Conservation (phyloP, 371 early-diverging fungal species). For the Blastocladiella emersonii region DNA sequence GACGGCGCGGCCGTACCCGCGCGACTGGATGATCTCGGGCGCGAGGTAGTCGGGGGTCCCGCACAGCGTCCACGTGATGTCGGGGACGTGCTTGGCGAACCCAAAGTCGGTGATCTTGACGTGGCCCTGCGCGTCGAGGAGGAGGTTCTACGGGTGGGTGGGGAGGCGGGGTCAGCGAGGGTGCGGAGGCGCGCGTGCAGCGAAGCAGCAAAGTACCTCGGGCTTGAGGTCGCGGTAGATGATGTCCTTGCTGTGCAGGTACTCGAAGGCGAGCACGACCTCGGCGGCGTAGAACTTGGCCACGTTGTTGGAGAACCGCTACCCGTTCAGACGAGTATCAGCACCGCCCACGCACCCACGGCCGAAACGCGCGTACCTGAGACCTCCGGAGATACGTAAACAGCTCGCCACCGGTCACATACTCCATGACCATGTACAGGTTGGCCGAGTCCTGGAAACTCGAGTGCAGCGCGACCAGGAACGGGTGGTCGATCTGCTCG, state of each 20-base stretch:
- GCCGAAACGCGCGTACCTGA: constrained; percentile 29
- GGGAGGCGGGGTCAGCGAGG: background rate
- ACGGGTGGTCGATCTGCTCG: constrained; percentile 71
- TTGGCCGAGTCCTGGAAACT: constrained; percentile 83
- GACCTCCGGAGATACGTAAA: constrained; percentile 87
- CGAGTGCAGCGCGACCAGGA: constrained; percentile 77
- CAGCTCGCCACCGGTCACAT: constrained; percentile 90
- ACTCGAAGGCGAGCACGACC: constrained; percentile 54
- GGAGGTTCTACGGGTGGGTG: constrained; percentile 34
- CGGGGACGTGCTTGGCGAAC: constrained; percentile 64
- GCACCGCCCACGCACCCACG: no score
- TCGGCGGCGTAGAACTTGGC: constrained; percentile 54
- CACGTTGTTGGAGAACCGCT: constrained; percentile 75
- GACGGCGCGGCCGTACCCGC: constrained; percentile 35
- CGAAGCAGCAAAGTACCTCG: no score
- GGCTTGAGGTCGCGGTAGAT: constrained; percentile 41
- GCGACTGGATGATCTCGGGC: constrained; percentile 38
- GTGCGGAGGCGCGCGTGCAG: no score
- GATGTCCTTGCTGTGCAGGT: constrained; percentile 80
- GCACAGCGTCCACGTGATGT: constrained; percentile 37
- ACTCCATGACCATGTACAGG: constrained; percentile 92
- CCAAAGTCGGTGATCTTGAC: constrained; percentile 99
- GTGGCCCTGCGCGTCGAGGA: constrained; percentile 83
- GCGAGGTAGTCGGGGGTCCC: constrained; percentile 71
- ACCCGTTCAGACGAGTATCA: no score